These are phyloP conservation scores for Zoysia matrella DNA, from an alignment of 202 grass and related monocot genomes.

Conservation along the genomic window DNA sequence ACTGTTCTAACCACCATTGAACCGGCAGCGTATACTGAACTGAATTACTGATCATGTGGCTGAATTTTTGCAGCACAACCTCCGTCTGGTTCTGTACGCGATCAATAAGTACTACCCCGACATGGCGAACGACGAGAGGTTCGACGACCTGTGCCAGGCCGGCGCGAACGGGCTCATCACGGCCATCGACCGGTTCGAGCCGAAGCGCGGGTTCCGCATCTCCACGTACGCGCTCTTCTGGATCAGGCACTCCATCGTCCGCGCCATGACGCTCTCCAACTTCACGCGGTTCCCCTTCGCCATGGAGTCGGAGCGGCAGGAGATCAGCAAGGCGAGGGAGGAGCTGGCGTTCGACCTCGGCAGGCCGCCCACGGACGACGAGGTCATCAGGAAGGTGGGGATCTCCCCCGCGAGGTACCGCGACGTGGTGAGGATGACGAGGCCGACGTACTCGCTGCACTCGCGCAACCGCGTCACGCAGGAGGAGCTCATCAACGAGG, in stretches of 20 bases:
- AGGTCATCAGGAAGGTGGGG: slow-evolving; percentile 52
- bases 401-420: slow-evolving; percentile 68
- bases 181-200: slow-evolving; percentile 82
- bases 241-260: slow-evolving; percentile 85
- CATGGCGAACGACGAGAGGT: slow-evolving; percentile 60
- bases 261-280: slow-evolving; percentile 73
- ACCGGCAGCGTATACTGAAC: too few relatives aligned
- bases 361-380: slow-evolving; percentile 65
- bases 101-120: slow-evolving; percentile 88
- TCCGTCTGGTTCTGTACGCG: slow-evolving; percentile 74
- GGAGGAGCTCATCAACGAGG: slow-evolving; percentile 79
- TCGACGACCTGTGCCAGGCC: slow-evolving; percentile 84
- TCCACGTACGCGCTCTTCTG: slow-evolving; percentile 92
- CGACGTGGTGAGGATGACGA: slow-evolving; percentile 66
- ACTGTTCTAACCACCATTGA: too few relatives aligned
- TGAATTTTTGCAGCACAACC: slow-evolving; percentile 65
- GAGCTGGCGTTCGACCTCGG: slow-evolving; percentile 80
- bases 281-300: slow-evolving; percentile 83
- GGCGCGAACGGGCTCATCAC: slow-evolving; percentile 85
- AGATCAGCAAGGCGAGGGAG: slow-evolving; percentile 60
- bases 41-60: too few relatives aligned
- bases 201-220: slow-evolving; percentile 72
- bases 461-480: slow-evolving; percentile 72
- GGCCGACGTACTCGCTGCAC: slow-evolving; percentile 74
- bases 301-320: slow-evolving; percentile 79